Conservation (phyloP, 805 yeast species). For the Saccharomycopsis sp. region DNA sequence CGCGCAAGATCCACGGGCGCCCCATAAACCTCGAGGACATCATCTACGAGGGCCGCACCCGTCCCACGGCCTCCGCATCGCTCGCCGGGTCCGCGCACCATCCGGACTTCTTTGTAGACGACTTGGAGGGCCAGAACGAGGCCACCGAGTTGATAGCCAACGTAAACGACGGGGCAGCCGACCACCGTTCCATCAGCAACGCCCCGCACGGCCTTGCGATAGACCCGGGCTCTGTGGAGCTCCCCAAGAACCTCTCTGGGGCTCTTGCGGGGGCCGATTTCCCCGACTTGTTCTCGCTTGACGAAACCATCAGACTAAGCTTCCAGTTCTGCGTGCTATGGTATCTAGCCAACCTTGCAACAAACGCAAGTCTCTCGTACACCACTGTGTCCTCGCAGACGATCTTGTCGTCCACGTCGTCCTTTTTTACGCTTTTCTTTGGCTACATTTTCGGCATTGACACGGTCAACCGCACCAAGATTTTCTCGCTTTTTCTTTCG, state of each 20-base stretch:
- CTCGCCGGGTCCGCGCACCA: not conserved
- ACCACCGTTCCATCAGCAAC: constrained; percentile 6
- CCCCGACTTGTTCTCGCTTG: constrained; percentile 33
- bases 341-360: constrained; percentile 85
- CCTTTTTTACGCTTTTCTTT: constrained; percentile 82
- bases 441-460: constrained; percentile 74
- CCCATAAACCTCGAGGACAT: constrained; percentile 2
- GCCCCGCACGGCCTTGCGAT: not conserved
- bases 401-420: constrained; percentile 83
- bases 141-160: constrained; percentile 11
- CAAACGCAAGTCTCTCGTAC: constrained; percentile 79
- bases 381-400: constrained; percentile 95
- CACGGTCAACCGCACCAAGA: constrained; percentile 52
- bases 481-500: constrained; percentile 63
- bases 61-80: not conserved
- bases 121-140: constrained; percentile 13
- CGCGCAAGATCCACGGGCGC: constrained; percentile 13
- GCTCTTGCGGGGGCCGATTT: not conserved
- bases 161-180: constrained; percentile 2
- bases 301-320: constrained; percentile 68
- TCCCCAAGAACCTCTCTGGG: not conserved
- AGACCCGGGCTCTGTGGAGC: not conserved
- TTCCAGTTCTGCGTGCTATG: constrained; percentile 80
- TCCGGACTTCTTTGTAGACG: not conserved
- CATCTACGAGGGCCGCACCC: constrained; percentile 1